Base-by-base conservation (phyloP, 208 protist genomes). In the Porcisia hertigi region DNA sequence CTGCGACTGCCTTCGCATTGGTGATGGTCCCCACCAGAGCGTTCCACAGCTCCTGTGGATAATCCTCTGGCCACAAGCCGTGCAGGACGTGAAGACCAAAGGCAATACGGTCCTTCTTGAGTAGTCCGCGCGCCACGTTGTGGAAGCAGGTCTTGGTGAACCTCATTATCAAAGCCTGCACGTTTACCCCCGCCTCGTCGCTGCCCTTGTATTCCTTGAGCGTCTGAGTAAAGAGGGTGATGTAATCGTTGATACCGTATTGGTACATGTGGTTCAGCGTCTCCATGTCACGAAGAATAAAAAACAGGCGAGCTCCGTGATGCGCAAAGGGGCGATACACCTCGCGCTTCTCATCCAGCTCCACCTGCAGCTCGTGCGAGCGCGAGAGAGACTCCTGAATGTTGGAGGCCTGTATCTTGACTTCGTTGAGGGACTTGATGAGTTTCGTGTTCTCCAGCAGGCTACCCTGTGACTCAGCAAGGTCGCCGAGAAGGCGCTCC, bases 251-350 rank as follows among this genome's bases (percentile, higher is more conserved):
- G 34, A 99, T 90, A 43, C 93, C 94, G 87, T 98, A 99, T 71
- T 97, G 92, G 83, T 99, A 99, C 98, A 99, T 99, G 72, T 90
- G 87, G 84, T 99, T 99, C 39, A 99, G 76, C 39, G 81, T 79
- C 65, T 92, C 81, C 81, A 99, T 82, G 64, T 96, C 94, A 55
- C 89, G 81, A 3, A 99, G 88, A 36, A 98, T 73, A 78, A 99
- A 99, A 82, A 92, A 99, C n/a, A 99, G 81, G 14, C 67, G 79
- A 14, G 93, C 79, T 25, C 94, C 97, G 43, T 90, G 86, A 47
- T 87, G 77, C 11, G 98, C 97, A 43, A 99, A 96, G 2, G 89
- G 91, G 43, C 90, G 87, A 83, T 99, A 99, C 58, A 97, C 96
- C 62, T 99, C 81, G 43, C 98, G 94, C 86, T 99, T 95, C 71